Evolutionary conservation across 148 eudicot genomes (phyloP), one percentile per base, ranked within the genome.

Genomic region (Beta vulgaris): DNA sequence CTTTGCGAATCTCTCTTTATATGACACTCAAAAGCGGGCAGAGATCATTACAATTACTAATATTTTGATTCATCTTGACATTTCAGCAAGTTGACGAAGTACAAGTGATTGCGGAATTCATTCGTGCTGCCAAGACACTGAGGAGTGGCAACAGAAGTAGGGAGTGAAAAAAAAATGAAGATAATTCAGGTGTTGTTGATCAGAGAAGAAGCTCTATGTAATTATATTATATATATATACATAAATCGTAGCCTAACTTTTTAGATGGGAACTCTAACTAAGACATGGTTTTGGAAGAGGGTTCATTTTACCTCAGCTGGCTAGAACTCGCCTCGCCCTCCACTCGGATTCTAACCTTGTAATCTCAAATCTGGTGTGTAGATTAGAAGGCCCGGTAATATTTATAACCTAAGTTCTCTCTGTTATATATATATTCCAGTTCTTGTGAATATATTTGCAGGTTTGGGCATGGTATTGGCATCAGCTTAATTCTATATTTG

Each of bases 61-160:
- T 43, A 21, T 2, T 62, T 23, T 3, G 18, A 32, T 11, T 75
- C 4, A 7, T 71, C 39, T 61, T 62, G 75, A 77, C 49, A 60
- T 77, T 49, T 76, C 93, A 92, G 97, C 83, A 79, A 72, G 89
- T 90, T 11, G 96, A 90, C 32, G 98, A 95, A 88, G 81, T 87
- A 35, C 88, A 95, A 82, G 98, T 89, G 82, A 82, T 95, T 57
- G 78, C 84, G 71, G 96, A 90, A 37, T 95, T 95, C 72, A 83
- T 86, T 53, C 90, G 77, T 26, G 86, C 90, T 28, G 98, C 98
- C 23, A 95, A 89, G 89, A 83, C 87, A 78, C 81, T 80, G 69
- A 86, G 83, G 78, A 36, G 77, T 68, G 44, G 73, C 77, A 73
- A 55, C 77, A 57, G 73, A 66, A 68, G 70, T 68, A 73, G 77